phyloP scores from a whole-genome alignment of 768 basidiomycete species.

The Coprinopsis cinerea region DNA sequence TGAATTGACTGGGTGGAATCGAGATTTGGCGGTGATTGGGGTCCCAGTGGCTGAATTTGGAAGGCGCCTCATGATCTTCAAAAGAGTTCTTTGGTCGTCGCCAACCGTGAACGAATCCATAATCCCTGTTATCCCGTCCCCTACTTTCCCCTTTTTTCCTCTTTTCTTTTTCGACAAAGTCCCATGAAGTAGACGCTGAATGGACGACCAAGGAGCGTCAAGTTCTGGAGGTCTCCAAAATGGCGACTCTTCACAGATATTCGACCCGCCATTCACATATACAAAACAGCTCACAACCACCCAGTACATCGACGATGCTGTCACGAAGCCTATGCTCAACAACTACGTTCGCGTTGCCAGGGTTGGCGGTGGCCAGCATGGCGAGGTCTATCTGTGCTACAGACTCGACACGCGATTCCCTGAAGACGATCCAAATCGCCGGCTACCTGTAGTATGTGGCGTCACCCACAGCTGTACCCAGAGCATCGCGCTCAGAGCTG shows the following conservation, averaged over 20 bases:
- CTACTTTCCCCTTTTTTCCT: constrained; percentile 11
- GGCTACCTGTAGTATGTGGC: constrained; percentile 36
- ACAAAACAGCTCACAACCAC: constrained; percentile 42
- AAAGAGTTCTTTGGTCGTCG: no score
- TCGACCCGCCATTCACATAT: constrained; percentile 30
- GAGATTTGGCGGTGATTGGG: constrained; percentile 21
- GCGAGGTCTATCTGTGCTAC: constrained; percentile 74
- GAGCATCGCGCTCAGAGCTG: not conserved
- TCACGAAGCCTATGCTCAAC: constrained; percentile 55
- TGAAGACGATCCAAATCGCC: constrained; percentile 33
- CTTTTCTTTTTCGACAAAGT: constrained; percentile 12
- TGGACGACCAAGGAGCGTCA: not conserved
- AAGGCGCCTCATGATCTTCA: constrained; percentile 28
- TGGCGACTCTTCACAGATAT: not conserved
- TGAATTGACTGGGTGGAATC: constrained; percentile 13
- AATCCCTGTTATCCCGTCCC: constrained; percentile 12
- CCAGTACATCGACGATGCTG: constrained; percentile 17
- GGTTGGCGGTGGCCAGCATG: constrained; percentile 87
- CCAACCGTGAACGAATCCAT: constrained; percentile 4
- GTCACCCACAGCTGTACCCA: not conserved
- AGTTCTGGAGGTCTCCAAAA: not conserved
- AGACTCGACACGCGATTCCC: constrained; percentile 38
- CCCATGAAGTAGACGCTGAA: not conserved
- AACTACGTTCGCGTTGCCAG: constrained; percentile 74
- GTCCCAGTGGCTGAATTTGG: constrained; percentile 23